Evolutionary conservation across 2,329 filamentous ascomycete species (phyloP).

Genomic region (Hymenoscyphus infarciens): DNA sequence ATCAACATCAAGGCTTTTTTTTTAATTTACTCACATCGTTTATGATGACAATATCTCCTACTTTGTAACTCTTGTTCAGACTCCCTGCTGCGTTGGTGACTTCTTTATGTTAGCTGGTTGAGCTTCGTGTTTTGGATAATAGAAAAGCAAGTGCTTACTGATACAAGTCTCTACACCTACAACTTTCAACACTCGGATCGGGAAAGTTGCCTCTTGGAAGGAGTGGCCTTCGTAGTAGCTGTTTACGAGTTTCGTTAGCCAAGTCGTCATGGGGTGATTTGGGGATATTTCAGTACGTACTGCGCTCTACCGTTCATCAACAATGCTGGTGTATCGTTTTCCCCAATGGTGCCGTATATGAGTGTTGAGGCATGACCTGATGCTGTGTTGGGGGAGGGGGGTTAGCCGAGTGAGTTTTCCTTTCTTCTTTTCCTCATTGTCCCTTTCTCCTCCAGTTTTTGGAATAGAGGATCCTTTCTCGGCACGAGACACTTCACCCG

Average conservation of each 20-base stretch:
- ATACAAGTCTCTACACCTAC: slow-evolving; percentile 56
- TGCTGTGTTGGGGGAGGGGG: not conserved
- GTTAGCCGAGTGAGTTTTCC: slow-evolving; percentile 7
- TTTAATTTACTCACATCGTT: slow-evolving; percentile 51
- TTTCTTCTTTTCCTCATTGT: not conserved
- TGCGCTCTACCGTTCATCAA: slow-evolving; percentile 25
- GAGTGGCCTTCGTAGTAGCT: slow-evolving; percentile 65
- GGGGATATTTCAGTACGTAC: too few species aligned
- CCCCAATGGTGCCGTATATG: slow-evolving; percentile 20
- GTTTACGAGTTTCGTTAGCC: not conserved
- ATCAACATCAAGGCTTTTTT: not conserved
- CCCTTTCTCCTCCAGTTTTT: too few species aligned
- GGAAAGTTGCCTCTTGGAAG: slow-evolving; percentile 60
- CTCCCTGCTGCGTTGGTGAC: slow-evolving; percentile 67
- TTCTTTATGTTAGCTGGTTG: slow-evolving; percentile 27
- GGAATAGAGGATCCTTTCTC: too few species aligned
- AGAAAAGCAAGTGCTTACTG: slow-evolving; percentile 9
- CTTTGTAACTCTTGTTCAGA: slow-evolving; percentile 58
- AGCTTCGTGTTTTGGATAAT: not conserved
- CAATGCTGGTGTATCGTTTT: slow-evolving; percentile 6
- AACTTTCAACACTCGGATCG: slow-evolving; percentile 60
- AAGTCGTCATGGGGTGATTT: too few species aligned
- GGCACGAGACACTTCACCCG: too few species aligned
- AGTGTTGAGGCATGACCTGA: slow-evolving; percentile 22
- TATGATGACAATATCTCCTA: slow-evolving; percentile 62